These are phyloP conservation scores for Metschnikowia similis DNA, from an alignment of 805 yeast genomes.

Conservation along the genomic window DNA sequence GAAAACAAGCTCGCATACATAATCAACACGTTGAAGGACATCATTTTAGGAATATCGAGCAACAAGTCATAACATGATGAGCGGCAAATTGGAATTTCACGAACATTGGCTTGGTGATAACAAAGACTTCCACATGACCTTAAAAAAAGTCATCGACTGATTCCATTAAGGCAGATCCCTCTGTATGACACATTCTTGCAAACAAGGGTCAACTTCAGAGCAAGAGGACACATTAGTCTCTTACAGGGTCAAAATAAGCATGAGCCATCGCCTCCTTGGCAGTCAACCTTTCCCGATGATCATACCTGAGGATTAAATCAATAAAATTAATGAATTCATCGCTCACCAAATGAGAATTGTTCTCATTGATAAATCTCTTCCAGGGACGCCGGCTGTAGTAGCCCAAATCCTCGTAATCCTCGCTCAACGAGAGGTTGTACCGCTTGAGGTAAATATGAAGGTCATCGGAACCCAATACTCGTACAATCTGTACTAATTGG, in stretches of 20 bases:
- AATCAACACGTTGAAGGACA: too few relatives aligned
- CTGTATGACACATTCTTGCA: not conserved
- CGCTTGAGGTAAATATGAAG: slow-evolving; percentile 60
- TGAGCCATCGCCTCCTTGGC: slow-evolving; percentile 87
- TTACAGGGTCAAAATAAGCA: slow-evolving; percentile 49
- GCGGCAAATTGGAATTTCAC: too few relatives aligned
- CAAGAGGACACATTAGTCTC: slow-evolving; percentile 4
- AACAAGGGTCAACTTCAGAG: not conserved
- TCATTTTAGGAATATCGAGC: too few relatives aligned
- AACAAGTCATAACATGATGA: too few relatives aligned
- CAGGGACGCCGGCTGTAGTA: slow-evolving; percentile 65
- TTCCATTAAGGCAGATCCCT: not conserved
- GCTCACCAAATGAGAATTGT: slow-evolving; percentile 48
- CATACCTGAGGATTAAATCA: slow-evolving; percentile 71
- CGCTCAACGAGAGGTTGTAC: slow-evolving; percentile 65
- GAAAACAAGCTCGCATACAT: too few relatives aligned
- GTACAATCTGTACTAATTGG: slow-evolving; percentile 85
- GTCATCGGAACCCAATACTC: slow-evolving; percentile 81
- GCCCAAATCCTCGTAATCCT: slow-evolving; percentile 77
- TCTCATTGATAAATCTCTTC: slow-evolving; percentile 55
- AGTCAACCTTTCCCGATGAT: slow-evolving; percentile 83
- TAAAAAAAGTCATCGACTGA: too few relatives aligned
- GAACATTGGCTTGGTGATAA: too few relatives aligned
- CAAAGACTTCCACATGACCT: not conserved
- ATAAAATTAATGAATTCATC: slow-evolving; percentile 64